Evolutionary conservation across 2,329 filamentous ascomycete genomes (phyloP).

Genomic region (Diaporthe sp.): DNA sequence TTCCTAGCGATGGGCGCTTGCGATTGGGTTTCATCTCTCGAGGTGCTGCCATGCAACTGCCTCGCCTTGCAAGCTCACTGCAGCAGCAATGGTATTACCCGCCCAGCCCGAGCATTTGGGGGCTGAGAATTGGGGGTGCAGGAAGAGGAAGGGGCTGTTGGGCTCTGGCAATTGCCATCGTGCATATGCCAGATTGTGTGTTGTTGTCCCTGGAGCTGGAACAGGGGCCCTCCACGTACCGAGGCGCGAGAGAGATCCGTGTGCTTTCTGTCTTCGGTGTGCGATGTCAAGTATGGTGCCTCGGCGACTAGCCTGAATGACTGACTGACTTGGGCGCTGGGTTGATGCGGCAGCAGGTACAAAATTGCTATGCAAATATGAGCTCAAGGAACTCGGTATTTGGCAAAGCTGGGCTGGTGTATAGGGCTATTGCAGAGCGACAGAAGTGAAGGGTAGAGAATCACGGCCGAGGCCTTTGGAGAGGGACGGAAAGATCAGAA

Average conservation of each 20-base stretch:
- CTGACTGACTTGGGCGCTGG: background rate
- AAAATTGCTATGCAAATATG: background rate
- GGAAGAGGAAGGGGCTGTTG: background rate
- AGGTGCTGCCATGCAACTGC: slow-evolving; percentile 24
- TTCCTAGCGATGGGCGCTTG: slow-evolving; percentile 28
- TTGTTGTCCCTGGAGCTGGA: background rate
- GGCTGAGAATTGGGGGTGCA: background rate
- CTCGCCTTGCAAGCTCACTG: slow-evolving; percentile 17
- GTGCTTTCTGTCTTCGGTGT: slow-evolving; percentile 5
- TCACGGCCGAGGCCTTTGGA: slow-evolving; percentile 15
- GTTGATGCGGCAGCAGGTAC: background rate
- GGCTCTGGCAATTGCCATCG: slow-evolving; percentile 1
- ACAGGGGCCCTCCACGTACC: slow-evolving; percentile 7
- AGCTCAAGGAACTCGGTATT: background rate
- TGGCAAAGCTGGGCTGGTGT: background rate
- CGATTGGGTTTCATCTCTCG: slow-evolving; percentile 29
- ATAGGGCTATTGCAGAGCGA: background rate
- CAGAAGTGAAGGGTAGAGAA: slow-evolving; percentile 8
- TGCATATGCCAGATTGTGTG: background rate
- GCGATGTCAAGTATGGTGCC: background rate
- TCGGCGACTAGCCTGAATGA: slow-evolving; percentile 25
- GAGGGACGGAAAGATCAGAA: slow-evolving; percentile 8
- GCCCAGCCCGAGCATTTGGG: slow-evolving; percentile 7
- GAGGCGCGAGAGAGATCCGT: slow-evolving; percentile 15
- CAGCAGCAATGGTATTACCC: slow-evolving; percentile 7